A percentile compares a stretch with the other conserved stretches of the same genome.
Evolutionary conservation across 2,329 filamentous ascomycete species (phyloP).

Genomic region (Fusarium hainanense): DNA sequence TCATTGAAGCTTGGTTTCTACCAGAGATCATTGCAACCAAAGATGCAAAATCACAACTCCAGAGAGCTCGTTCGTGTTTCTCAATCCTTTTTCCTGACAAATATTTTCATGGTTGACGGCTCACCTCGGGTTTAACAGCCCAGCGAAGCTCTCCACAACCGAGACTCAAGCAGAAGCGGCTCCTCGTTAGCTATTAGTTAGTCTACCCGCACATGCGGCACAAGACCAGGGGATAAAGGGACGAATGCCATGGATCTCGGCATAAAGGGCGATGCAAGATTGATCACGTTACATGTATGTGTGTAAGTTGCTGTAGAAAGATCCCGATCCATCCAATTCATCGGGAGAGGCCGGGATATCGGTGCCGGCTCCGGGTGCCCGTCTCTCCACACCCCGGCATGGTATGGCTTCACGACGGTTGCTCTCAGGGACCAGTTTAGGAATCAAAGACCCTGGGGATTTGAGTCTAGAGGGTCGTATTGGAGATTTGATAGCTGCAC

Average conservation of each 20-base stretch:
- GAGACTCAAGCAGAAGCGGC: neutral
- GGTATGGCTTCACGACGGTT: slow-evolving; percentile 8
- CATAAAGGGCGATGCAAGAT: slow-evolving; percentile 20
- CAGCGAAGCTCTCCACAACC: neutral
- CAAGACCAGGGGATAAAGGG: neutral
- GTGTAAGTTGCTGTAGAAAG: neutral
- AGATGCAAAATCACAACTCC: neutral
- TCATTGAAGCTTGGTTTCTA: neutral
- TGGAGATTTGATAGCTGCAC: slow-evolving; percentile 8
- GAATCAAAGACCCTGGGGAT: neutral
- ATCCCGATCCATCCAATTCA: slow-evolving; percentile 8
- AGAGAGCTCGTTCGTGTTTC: neutral
- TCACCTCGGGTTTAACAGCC: slow-evolving; percentile 29
- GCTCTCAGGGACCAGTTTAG: slow-evolving; percentile 4
- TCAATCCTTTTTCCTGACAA: neutral
- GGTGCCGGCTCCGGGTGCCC: slow-evolving; percentile 31
- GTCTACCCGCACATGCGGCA: neutral
- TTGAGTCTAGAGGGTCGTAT: neutral
- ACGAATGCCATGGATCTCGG: slow-evolving; percentile 13
- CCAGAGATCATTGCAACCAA: neutral
- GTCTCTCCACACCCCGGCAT: slow-evolving; percentile 13
- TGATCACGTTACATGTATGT: slow-evolving; percentile 23
- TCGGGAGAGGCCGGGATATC: slow-evolving; percentile 35
- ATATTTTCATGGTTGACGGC: slow-evolving; percentile 13
- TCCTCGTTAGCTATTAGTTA: neutral